Conservation (phyloP, 371 early-diverging fungal genomes). For the Apophysomyces elegans region DNA sequence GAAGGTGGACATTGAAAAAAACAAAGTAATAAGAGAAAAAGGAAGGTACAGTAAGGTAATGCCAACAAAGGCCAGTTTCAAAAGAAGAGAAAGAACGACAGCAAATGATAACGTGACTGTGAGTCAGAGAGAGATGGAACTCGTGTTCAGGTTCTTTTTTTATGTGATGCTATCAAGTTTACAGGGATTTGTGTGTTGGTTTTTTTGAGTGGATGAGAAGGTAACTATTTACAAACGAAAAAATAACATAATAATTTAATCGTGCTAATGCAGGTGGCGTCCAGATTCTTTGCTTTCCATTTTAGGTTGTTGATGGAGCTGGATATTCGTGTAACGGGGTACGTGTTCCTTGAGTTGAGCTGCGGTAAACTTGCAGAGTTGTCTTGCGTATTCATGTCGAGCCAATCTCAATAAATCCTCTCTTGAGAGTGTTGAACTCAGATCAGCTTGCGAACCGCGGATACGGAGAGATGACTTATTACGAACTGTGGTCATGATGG, state of each 20-base stretch:
- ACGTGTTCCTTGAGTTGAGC: constrained; percentile 37
- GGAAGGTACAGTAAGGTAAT: constrained; percentile 1
- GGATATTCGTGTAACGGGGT: constrained; percentile 31
- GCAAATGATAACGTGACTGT: constrained; percentile 5
- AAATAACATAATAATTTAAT: constrained; percentile 1
- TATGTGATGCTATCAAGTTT: not conserved
- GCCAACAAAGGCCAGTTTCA: no score
- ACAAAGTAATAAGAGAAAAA: no score
- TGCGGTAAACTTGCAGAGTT: constrained; percentile 40
- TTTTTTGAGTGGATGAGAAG: not conserved
- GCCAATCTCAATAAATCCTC: constrained; percentile 40
- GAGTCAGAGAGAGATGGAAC: not conserved
- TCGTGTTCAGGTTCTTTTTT: constrained; percentile 9
- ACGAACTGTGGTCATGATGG: constrained; percentile 2
- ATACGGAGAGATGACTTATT: not conserved
- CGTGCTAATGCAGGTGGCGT: constrained; percentile 8
- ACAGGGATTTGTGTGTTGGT: not conserved
- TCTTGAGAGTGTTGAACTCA: constrained; percentile 22
- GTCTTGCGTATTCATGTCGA: constrained; percentile 46
- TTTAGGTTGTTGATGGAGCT: constrained; percentile 4
- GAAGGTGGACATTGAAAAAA: constrained; percentile 25
- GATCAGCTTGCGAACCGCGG: constrained; percentile 15
- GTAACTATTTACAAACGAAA: not conserved
- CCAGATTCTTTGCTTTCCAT: constrained; percentile 10
- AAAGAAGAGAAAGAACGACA: not conserved